These are phyloP conservation scores for Naganishia onofrii DNA, from an alignment of 768 basidiomycete genomes.

Conservation along the genomic window DNA sequence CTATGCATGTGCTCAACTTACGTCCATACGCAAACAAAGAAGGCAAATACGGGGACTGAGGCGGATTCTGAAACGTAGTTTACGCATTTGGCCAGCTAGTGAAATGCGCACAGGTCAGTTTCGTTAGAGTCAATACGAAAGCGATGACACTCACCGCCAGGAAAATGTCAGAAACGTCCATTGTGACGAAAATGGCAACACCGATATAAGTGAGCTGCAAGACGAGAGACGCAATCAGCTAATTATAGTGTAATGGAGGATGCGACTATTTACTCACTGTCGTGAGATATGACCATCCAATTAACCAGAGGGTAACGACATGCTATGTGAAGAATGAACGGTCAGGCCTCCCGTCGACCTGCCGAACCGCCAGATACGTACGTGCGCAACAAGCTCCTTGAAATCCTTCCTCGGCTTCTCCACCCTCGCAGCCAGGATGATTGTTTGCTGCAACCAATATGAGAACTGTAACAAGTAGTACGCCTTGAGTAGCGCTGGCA, in stretches of 20 bases:
- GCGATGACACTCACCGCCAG: slow-evolving; percentile 64
- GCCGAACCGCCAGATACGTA: slow-evolving; percentile 32
- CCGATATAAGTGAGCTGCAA: slow-evolving; percentile 72
- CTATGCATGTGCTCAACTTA: slow-evolving; percentile 54
- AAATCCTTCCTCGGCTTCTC: slow-evolving; percentile 96
- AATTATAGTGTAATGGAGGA: slow-evolving; percentile 56
- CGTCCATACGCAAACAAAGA: slow-evolving; percentile 77
- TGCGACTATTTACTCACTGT: slow-evolving; percentile 22
- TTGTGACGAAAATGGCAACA: slow-evolving; percentile 86
- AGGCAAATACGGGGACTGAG: slow-evolving; percentile 63
- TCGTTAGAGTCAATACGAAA: slow-evolving; percentile 3
- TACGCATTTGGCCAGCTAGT: slow-evolving; percentile 80
- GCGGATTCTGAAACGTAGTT: slow-evolving; percentile 71
- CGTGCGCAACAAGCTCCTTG: slow-evolving; percentile 75
- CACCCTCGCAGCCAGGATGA: slow-evolving; percentile 75
- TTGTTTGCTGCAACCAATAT: slow-evolving; percentile 91
- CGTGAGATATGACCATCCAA: slow-evolving; percentile 65
- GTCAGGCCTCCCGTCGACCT: background rate
- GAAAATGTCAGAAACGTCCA: slow-evolving; percentile 91
- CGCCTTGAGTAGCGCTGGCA: slow-evolving; percentile 76
- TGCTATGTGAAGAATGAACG: slow-evolving; percentile 55
- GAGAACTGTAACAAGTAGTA: slow-evolving; percentile 92
- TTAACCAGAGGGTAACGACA: slow-evolving; percentile 87
- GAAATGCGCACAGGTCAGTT: too few relatives aligned
- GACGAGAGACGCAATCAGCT: background rate